Conservation (phyloP, 345 rosid species). For the Leavenworthia alabamica region DNA sequence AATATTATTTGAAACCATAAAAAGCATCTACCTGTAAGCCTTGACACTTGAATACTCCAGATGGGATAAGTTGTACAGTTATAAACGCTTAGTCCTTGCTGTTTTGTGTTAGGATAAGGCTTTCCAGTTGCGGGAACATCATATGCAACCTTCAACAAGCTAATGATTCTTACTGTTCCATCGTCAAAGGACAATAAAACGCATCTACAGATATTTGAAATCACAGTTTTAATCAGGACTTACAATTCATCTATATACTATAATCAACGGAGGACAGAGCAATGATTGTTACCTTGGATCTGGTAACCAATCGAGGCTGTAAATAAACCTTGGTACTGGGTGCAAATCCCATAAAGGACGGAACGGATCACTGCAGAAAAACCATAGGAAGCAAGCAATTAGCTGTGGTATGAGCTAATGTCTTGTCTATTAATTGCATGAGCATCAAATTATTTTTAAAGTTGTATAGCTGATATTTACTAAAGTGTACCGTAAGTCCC, state of each 20-base stretch:
- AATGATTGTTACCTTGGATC: slow-evolving; percentile 54
- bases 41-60: slow-evolving; percentile 81
- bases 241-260: slow-evolving; percentile 3
- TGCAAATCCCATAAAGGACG: slow-evolving; percentile 78
- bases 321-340: slow-evolving; percentile 55
- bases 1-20: not conserved
- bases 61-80: slow-evolving; percentile 65
- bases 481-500: slow-evolving; percentile 73
- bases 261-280: slow-evolving; percentile 10
- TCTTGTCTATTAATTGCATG: not conserved
- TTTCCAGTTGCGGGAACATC: slow-evolving; percentile 72
- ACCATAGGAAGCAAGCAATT: slow-evolving; percentile 6
- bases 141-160: slow-evolving; percentile 68
- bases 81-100: slow-evolving; percentile 55
- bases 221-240: not conserved
- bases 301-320: slow-evolving; percentile 67
- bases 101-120: slow-evolving; percentile 50
- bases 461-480: not conserved
- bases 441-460: not conserved
- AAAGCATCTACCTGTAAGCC: slow-evolving; percentile 46
- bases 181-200: slow-evolving; percentile 64
- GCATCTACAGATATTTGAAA: slow-evolving; percentile 48
- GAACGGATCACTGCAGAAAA: slow-evolving; percentile 67
- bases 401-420: not conserved
- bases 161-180: slow-evolving; percentile 63